Evolutionary conservation across 768 basidiomycete genomes (phyloP).

Genomic region (Calvatia gigantea): DNA sequence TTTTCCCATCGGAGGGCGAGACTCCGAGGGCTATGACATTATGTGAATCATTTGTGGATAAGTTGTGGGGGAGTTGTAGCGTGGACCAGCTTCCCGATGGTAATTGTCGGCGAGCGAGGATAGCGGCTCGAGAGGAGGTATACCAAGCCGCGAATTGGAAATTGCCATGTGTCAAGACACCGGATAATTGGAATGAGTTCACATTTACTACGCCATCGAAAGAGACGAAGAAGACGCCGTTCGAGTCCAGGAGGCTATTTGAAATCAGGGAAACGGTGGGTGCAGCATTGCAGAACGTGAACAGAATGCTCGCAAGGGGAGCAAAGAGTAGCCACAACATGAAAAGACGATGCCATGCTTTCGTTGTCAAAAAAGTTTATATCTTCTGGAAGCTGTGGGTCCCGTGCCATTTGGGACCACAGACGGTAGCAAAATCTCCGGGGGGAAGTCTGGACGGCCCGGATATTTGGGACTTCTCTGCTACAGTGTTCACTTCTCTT

Average conservation of each 20-base stretch:
- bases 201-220: slow-evolving; percentile 46
- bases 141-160: slow-evolving; percentile 47
- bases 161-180: slow-evolving; percentile 33
- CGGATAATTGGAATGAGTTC: slow-evolving; percentile 44
- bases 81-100: slow-evolving; percentile 39
- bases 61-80: slow-evolving; percentile 38
- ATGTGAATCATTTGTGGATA: slow-evolving; percentile 40
- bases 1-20: slow-evolving; percentile 41
- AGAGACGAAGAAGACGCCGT: slow-evolving; percentile 41
- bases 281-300: slow-evolving; percentile 26
- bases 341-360: not conserved
- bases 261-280: slow-evolving; percentile 36
- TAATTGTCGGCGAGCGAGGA: slow-evolving; percentile 37
- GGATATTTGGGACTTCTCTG: not conserved
- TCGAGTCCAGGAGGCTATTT: slow-evolving; percentile 34
- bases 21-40: slow-evolving; percentile 42
- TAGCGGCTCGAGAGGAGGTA: slow-evolving; percentile 34
- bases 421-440: not conserved
- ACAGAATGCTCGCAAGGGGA: slow-evolving; percentile 11
- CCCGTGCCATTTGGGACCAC: not conserved
- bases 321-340: slow-evolving; percentile 10
- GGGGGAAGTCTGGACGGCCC: slow-evolving; percentile 1
- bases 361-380: not conserved
- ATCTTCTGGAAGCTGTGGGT: not conserved
- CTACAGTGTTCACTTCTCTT: not conserved